Base-by-base conservation (phyloP, 1,284 basidiomycete species). In the Cryptococcus floricola region DNA sequence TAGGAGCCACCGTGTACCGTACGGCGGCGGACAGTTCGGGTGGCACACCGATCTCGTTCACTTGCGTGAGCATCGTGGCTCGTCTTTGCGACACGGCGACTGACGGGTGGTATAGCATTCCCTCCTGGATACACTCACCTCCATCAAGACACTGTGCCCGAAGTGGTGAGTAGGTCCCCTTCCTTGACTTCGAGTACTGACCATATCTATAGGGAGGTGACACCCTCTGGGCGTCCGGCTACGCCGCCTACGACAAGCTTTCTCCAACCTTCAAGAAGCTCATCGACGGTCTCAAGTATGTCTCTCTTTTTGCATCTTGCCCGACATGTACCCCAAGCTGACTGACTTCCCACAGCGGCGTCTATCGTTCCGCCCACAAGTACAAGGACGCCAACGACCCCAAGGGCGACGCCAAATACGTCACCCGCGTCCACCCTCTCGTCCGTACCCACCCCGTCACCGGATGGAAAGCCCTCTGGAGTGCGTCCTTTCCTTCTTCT, bases 41-140 rank as follows among this genome's bases (percentile, higher is more conserved):
- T 87, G 88, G 78, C 83, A 85, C 59, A 77, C 87, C 59, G 80
- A 79, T 66, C 81, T 88, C 50, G 85, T 87, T 2, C 87, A 88
- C 64, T 80, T 88, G 55, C 84, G 61, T 58, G 23, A 48, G 52
- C 48, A 2, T 34, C 31, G 28, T 14, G 16, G 16, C 16, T n/a
- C n/a, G 14, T 18, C 14, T 16, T 34, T 14, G 14, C 10, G 31
- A 6, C 28, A 16, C 23, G 23, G 42, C 23, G 13, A 3, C 6
- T 18, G 9, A 13, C 38, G 44, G 34, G 25, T 13, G 14, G 7
- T 44, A 14, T 44, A 18, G 61, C 86, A 9, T 88, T 85, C 73
- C 87, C 84, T 57, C 85, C 87, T 64, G 78, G 80, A 67, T 86
- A 58, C 79, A 87, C 75, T 80, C 84, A 47, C 78, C 81, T 48